Conservation (phyloP, 495 filamentous ascomycete genomes). For the Rusavskia elegans region DNA sequence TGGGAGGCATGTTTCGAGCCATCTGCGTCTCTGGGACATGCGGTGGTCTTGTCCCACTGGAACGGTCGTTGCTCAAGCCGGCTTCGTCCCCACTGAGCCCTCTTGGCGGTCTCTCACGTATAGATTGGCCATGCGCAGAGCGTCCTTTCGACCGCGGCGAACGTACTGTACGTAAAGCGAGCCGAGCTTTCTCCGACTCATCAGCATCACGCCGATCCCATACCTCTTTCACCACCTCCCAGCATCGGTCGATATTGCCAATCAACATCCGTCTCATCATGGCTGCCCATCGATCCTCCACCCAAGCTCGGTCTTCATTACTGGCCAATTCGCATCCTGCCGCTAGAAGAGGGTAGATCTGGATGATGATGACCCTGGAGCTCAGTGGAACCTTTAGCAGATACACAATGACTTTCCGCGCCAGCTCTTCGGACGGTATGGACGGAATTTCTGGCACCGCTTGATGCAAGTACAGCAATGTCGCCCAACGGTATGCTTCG, state of each 20-base stretch:
- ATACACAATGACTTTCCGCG: conserved; percentile 43
- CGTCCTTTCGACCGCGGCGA: not conserved
- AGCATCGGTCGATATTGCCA: conserved; percentile 53
- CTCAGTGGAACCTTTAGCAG: conserved; percentile 47
- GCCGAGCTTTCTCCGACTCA: conserved; percentile 18
- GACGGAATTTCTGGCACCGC: conserved; percentile 63
- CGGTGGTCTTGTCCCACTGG: not conserved
- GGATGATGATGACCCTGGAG: conserved; percentile 54
- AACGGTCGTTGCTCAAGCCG: not conserved
- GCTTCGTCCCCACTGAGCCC: not conserved
- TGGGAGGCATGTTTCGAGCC: not conserved
- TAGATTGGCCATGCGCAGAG: not conserved
- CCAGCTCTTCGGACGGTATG: conserved; percentile 36
- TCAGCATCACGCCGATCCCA: conserved; percentile 42
- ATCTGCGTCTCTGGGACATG: not conserved
- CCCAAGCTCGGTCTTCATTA: conserved; percentile 51
- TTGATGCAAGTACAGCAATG: conserved; percentile 60
- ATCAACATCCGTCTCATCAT: conserved; percentile 53
- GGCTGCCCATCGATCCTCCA: conserved; percentile 44
- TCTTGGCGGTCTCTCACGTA: not conserved
- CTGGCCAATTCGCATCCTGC: conserved; percentile 53
- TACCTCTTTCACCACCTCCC: conserved; percentile 65
- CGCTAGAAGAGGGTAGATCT: conserved; percentile 60
- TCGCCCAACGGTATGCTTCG: conserved; percentile 63
- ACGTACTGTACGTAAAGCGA: not conserved